Conservation (phyloP, 2,329 filamentous ascomycete species). For the Aspergillus latus region DNA sequence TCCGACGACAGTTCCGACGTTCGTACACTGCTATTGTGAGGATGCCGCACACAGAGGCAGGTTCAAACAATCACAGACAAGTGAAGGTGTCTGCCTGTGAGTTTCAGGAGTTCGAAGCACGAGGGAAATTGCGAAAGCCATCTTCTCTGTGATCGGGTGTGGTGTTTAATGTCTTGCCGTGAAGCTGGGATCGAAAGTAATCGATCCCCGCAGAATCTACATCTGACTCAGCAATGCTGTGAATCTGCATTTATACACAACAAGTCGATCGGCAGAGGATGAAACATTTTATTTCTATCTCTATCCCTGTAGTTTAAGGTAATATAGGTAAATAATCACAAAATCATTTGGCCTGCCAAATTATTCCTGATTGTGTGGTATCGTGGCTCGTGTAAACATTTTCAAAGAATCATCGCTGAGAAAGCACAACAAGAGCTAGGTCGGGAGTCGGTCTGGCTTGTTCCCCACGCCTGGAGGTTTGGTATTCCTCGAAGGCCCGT, state of each 20-base stretch:
- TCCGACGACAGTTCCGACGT: neutral
- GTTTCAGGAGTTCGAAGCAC: neutral
- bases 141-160: neutral
- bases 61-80: neutral
- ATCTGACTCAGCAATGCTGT: constrained; percentile 20
- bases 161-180: neutral
- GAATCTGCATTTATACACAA: neutral
- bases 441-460: neutral
- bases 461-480: constrained; percentile 1
- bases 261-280: neutral
- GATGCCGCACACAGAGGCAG: neutral
- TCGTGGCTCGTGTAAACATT: constrained; percentile 24
- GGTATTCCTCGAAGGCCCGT: constrained; percentile 5
- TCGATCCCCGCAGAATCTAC: constrained; percentile 38
- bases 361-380: constrained; percentile 28
- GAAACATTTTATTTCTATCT: constrained; percentile 14
- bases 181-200: constrained; percentile 30
- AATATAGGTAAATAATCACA: constrained; percentile 7
- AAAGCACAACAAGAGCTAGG: constrained; percentile 6
- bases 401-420: constrained; percentile 15
- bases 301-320: constrained; percentile 5
- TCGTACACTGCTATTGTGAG: neutral
- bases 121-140: neutral
- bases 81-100: too few species aligned
- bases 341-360: constrained; percentile 20